Evolutionary conservation across 108 stramenopile species (phyloP).

Genomic region (Skeletonema tropicum): DNA sequence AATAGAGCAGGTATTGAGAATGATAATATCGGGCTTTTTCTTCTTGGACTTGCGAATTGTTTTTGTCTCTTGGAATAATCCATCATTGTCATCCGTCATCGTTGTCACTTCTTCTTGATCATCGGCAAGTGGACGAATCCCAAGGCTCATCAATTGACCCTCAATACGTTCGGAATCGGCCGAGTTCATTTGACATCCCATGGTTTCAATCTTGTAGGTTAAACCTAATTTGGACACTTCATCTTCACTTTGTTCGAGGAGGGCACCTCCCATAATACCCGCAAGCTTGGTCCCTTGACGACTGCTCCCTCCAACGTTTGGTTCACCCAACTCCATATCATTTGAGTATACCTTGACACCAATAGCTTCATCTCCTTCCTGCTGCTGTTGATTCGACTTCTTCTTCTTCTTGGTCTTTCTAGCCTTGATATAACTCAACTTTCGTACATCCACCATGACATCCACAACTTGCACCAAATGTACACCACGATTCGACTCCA

Average conservation of each 20-base stretch:
- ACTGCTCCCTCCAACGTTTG: neutral
- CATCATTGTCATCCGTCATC: slow-evolving; percentile 8
- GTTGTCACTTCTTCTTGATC: slow-evolving; percentile 18
- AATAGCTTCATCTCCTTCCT: neutral
- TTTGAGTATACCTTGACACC: slow-evolving; percentile 20
- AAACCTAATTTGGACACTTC: slow-evolving; percentile 29
- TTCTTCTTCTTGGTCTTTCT: slow-evolving; percentile 37
- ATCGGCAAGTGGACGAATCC: slow-evolving; percentile 59
- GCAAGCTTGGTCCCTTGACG: slow-evolving; percentile 32
- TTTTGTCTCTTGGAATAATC: slow-evolving; percentile 8
- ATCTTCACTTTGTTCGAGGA: slow-evolving; percentile 22
- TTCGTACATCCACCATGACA: slow-evolving; percentile 90
- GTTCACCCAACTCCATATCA: slow-evolving; percentile 35
- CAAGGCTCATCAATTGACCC: slow-evolving; percentile 89
- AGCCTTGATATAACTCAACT: slow-evolving; percentile 69
- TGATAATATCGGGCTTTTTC: slow-evolving; percentile 82
- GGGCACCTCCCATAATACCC: slow-evolving; percentile 50
- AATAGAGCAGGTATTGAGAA: slow-evolving; percentile 96
- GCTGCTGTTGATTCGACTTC: neutral
- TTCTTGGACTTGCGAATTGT: slow-evolving; percentile 26
- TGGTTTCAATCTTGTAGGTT: slow-evolving; percentile 86
- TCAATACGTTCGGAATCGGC: slow-evolving; percentile 97
- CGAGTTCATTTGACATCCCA: slow-evolving; percentile 98
- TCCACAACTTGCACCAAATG: slow-evolving; percentile 86
- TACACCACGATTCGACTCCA: slow-evolving; percentile 55